These are phyloP conservation scores for Echites panduratus DNA, from an alignment of 257 asterid species.

Conservation along the genomic window DNA sequence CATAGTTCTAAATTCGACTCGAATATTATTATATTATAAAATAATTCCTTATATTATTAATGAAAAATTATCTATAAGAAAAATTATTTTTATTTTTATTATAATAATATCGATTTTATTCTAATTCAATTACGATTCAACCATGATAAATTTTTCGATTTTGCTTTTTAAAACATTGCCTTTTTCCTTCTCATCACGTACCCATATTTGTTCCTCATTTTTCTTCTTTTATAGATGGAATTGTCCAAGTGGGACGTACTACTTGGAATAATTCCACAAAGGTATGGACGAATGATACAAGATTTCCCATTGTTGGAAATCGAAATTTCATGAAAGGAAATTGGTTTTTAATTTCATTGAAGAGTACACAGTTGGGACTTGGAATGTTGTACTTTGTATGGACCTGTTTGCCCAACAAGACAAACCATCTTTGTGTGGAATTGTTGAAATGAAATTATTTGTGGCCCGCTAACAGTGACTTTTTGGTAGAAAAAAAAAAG, in stretches of 20 bases:
- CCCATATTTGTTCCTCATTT: too few species aligned
- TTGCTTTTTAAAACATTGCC: too few species aligned
- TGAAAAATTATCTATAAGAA: too few species aligned
- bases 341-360: neutral
- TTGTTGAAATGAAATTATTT: neutral
- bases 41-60: too few species aligned
- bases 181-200: too few species aligned
- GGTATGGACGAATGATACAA: neutral
- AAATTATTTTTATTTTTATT: too few species aligned
- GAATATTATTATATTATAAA: too few species aligned
- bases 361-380: neutral
- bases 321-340: neutral
- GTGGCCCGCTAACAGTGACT: neutral
- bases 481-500: neutral
- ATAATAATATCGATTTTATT: too few species aligned
- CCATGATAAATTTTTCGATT: too few species aligned
- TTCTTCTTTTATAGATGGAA: too few species aligned
- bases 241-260: neutral
- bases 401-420: conserved; percentile 8
- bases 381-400: conserved; percentile 12
- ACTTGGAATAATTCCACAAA: neutral
- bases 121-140: too few species aligned
- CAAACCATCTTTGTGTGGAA: conserved; percentile 6
- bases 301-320: neutral
- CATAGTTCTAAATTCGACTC: too few species aligned